Percentiles rank a stretch among this genome's conserved stretches.
phyloP scores from a whole-genome alignment of 78 protist genomes.

The Goniomonas avonlea region DNA sequence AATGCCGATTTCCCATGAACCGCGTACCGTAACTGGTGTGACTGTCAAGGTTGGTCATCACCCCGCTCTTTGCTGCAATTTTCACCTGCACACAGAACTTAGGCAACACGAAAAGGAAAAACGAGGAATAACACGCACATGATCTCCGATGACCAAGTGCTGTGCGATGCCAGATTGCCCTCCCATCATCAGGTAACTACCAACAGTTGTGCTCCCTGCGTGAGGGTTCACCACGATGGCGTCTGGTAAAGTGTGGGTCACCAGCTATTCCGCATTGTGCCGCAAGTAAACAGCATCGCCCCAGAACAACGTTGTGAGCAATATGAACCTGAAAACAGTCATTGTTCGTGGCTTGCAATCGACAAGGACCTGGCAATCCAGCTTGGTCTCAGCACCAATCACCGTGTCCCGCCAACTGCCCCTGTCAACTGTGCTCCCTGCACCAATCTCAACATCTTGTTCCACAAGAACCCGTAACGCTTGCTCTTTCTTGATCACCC shows the following conservation, averaged over 20 bases:
- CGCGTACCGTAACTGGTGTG: too few species aligned
- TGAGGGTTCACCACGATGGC: too few species aligned
- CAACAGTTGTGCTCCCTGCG: not conserved
- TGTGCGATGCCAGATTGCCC: not conserved
- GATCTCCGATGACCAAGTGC: not conserved
- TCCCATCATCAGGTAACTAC: not conserved
- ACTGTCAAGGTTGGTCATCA: not conserved
- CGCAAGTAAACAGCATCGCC: not conserved
- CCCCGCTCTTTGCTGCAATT: not conserved
- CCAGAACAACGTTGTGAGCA: not conserved
- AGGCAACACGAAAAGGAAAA: too few species aligned
- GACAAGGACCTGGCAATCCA: too few species aligned
- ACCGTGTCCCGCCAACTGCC: constrained; percentile 3
- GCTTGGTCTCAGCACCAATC: too few species aligned
- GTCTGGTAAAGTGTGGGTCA: too few species aligned
- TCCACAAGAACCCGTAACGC: not conserved
- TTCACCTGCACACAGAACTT: too few species aligned
- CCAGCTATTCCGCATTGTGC: not conserved
- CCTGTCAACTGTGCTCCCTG: not conserved
- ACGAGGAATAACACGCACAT: too few species aligned
- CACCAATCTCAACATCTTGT: not conserved
- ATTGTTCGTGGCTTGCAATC: not conserved
- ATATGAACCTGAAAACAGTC: constrained; percentile 7
- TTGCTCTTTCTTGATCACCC: not conserved
- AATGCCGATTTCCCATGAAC: too few species aligned